A percentile compares a stretch with the other conserved stretches of the same genome.
phyloP scores from a whole-genome alignment of 164 flowering plant genomes.

The Protea cynaroides region DNA sequence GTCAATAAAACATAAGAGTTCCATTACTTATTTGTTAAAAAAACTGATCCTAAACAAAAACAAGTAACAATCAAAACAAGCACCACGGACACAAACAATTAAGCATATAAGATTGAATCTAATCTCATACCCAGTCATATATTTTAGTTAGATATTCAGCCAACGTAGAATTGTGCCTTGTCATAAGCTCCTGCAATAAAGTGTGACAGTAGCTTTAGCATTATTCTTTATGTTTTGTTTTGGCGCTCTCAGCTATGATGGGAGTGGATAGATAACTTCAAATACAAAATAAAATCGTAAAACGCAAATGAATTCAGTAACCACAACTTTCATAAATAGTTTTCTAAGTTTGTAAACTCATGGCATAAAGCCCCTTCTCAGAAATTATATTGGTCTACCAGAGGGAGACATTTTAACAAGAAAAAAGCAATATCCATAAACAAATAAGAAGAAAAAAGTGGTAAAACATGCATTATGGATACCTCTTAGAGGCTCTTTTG shows the following conservation, averaged over 20 bases:
- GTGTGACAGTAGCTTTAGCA: conserved; percentile 7
- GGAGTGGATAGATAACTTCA: neutral
- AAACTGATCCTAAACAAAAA: neutral
- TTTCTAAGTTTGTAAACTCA: too few species aligned
- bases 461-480: too few species aligned
- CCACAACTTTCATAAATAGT: too few species aligned
- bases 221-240: neutral
- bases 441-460: too few species aligned
- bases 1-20: too few species aligned
- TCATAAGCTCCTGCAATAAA: conserved; percentile 76
- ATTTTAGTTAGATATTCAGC: conserved; percentile 89
- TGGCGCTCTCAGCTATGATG: neutral
- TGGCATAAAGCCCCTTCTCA: too few species aligned
- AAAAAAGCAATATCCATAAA: too few species aligned
- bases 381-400: too few species aligned
- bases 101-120: neutral
- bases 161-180: conserved; percentile 95
- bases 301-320: neutral
- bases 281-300: neutral
- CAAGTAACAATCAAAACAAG: neutral
- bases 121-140: conserved; percentile 73
- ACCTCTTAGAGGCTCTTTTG: too few species aligned
- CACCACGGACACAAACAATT: neutral
- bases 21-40: neutral
- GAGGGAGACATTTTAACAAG: too few species aligned